phyloP scores from a whole-genome alignment of 768 basidiomycete species.

The Termitomyces heimii region DNA sequence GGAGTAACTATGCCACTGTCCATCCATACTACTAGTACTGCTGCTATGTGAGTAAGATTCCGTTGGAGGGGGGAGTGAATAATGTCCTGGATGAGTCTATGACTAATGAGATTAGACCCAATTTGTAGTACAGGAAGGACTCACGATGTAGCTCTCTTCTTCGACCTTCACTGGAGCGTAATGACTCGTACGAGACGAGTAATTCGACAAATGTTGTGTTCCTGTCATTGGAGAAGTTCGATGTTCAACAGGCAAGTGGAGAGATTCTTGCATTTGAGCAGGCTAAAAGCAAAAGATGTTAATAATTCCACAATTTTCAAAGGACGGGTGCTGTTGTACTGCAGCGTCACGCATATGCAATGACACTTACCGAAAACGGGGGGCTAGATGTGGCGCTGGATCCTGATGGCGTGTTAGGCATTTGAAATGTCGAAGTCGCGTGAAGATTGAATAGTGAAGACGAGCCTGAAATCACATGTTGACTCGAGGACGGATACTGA shows the following conservation, averaged over 20 bases:
- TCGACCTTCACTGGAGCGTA: slow-evolving; percentile 61
- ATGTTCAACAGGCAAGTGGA: slow-evolving; percentile 45
- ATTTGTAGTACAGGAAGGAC: slow-evolving; percentile 11
- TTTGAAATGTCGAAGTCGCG: slow-evolving; percentile 49
- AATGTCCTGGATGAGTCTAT: slow-evolving; percentile 30
- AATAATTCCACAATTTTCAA: slow-evolving; percentile 42
- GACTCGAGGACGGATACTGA: slow-evolving; percentile 30
- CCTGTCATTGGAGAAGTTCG: slow-evolving; percentile 37
- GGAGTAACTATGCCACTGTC: slow-evolving; percentile 57
- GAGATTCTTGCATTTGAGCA: slow-evolving; percentile 56
- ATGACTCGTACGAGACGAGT: slow-evolving; percentile 37
- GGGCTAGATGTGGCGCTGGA: slow-evolving; percentile 72
- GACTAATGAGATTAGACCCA: slow-evolving; percentile 8
- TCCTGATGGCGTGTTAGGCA: slow-evolving; percentile 67
- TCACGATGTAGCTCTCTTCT: slow-evolving; percentile 55
- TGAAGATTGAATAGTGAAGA: slow-evolving; percentile 49
- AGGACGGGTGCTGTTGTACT: neutral
- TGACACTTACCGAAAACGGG: slow-evolving; percentile 83
- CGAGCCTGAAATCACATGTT: slow-evolving; percentile 32
- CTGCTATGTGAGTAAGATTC: slow-evolving; percentile 38
- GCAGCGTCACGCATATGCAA: slow-evolving; percentile 25
- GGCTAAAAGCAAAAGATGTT: slow-evolving; percentile 48
- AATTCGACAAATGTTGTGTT: slow-evolving; percentile 32
- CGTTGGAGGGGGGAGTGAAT: slow-evolving; percentile 30
- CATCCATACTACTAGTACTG: slow-evolving; percentile 39